These are phyloP conservation scores for Ophiosphaerella korrae DNA, from an alignment of 2,329 filamentous ascomycete species.

Conservation along the genomic window DNA sequence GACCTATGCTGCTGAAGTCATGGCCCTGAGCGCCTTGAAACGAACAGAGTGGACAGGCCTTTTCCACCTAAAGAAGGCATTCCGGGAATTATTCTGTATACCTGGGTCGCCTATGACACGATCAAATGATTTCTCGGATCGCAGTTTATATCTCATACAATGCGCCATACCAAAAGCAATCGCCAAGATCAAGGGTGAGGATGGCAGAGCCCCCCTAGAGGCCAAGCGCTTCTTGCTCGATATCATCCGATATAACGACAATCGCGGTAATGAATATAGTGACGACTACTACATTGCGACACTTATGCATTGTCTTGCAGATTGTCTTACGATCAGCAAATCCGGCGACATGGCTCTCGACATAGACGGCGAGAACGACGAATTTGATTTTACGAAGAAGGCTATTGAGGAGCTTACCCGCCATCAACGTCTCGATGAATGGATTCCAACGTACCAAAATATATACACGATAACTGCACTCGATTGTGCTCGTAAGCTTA, in stretches of 20 bases:
- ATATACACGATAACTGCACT: constrained; percentile 66
- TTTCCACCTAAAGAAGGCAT: constrained; percentile 82
- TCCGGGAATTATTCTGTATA: constrained; percentile 86
- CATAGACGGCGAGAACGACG: constrained; percentile 56
- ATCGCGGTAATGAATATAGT: constrained; percentile 84
- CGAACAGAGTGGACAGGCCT: constrained; percentile 74
- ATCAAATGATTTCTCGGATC: constrained; percentile 90
- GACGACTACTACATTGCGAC: constrained; percentile 88
- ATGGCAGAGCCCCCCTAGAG: constrained; percentile 76
- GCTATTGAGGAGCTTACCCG: constrained; percentile 67
- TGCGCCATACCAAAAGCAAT: constrained; percentile 82
- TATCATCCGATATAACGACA: constrained; percentile 91
- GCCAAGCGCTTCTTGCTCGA: constrained; percentile 87
- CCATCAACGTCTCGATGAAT: constrained; percentile 68
- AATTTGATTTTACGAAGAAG: constrained; percentile 60
- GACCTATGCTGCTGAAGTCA: constrained; percentile 77
- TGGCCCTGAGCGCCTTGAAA: constrained; percentile 71
- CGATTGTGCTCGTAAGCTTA: constrained; percentile 62
- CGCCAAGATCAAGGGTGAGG: constrained; percentile 73
- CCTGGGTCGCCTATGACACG: constrained; percentile 77
- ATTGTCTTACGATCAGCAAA: constrained; percentile 53
- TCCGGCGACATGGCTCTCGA: constrained; percentile 45
- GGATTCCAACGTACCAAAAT: constrained; percentile 69
- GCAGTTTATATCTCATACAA: constrained; percentile 82
- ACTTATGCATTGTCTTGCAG: constrained; percentile 69